Evolutionary conservation across 2,329 filamentous ascomycete species (phyloP).

Genomic region (Cladosporium sp.): DNA sequence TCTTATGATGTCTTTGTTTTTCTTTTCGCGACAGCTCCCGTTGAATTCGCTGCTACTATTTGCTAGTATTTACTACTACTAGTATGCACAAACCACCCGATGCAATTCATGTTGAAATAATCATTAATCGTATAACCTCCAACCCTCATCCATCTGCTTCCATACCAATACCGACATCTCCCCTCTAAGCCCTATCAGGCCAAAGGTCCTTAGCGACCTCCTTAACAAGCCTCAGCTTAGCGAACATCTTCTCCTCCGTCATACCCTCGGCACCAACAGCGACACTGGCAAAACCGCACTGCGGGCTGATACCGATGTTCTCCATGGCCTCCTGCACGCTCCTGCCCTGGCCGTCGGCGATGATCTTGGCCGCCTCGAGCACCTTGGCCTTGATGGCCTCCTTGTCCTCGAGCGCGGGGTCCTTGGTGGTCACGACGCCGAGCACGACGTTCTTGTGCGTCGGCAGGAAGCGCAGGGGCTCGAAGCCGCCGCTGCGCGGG

Average conservation of each 20-base stretch:
- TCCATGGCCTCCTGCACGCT: constrained; percentile 34
- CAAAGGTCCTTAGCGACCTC: constrained; percentile 35
- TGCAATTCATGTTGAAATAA: constrained; percentile 14
- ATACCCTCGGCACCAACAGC: constrained; percentile 35
- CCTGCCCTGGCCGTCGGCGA: constrained; percentile 34
- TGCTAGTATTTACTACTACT: not conserved
- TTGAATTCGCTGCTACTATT: constrained; percentile 11
- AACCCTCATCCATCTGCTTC: not conserved
- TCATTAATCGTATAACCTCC: constrained; percentile 12
- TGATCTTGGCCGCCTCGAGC: constrained; percentile 33
- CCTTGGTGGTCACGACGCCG: constrained; percentile 36
- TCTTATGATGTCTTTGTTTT: not conserved
- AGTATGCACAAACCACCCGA: not conserved
- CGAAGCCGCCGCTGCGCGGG: constrained; percentile 35
- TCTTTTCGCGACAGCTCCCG: constrained; percentile 1
- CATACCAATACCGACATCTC: not conserved
- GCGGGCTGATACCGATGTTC: constrained; percentile 35
- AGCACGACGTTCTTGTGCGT: constrained; percentile 37
- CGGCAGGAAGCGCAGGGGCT: constrained; percentile 36
- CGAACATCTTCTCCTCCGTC: constrained; percentile 37
- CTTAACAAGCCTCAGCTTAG: constrained; percentile 34
- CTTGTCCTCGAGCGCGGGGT: constrained; percentile 33
- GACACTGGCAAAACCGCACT: constrained; percentile 37
- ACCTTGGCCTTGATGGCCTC: constrained; percentile 32
- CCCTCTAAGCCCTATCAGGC: constrained; percentile 28